A percentile compares a stretch with the other conserved stretches of the same genome.
Conservation (phyloP, 1,139 yeast species). For the Sugiyamaella novakii region DNA sequence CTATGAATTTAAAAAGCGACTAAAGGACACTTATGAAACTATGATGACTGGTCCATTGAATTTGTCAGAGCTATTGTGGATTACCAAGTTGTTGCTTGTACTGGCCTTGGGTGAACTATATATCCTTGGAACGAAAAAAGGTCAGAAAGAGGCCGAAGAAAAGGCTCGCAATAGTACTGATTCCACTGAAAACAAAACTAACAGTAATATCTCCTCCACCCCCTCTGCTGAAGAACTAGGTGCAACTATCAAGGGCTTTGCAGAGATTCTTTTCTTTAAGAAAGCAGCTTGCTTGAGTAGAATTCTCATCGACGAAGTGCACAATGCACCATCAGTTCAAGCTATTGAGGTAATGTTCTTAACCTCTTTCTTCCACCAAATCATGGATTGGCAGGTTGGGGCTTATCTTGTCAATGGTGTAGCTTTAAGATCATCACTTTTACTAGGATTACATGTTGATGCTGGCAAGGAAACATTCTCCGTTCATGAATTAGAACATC, state of each 20-base stretch:
- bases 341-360: constrained; percentile 78
- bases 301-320: constrained; percentile 30
- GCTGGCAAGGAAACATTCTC: constrained; percentile 24
- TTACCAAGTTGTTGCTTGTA: constrained; percentile 70
- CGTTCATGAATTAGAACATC: constrained; percentile 55
- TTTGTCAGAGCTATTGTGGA: constrained; percentile 53
- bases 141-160: constrained; percentile 3
- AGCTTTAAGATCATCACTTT: constrained; percentile 71
- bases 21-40: constrained; percentile 26
- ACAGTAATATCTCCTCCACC: constrained; percentile 1
- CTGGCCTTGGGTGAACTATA: constrained; percentile 89
- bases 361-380: constrained; percentile 80
- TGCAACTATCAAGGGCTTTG: constrained; percentile 14
- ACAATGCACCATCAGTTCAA: constrained; percentile 28
- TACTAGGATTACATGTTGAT: constrained; percentile 68
- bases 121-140: constrained; percentile 18
- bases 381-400: constrained; percentile 81
- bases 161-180: background rate
- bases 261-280: constrained; percentile 27
- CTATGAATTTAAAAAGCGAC: constrained; percentile 45
- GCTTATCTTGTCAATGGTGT: constrained; percentile 80
- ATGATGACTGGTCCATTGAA: constrained; percentile 18
- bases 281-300: constrained; percentile 29
- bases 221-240: background rate
- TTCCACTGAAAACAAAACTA: background rate